Conservation (phyloP, 202 grass and related monocot species). For the Setaria viridis region DNA sequence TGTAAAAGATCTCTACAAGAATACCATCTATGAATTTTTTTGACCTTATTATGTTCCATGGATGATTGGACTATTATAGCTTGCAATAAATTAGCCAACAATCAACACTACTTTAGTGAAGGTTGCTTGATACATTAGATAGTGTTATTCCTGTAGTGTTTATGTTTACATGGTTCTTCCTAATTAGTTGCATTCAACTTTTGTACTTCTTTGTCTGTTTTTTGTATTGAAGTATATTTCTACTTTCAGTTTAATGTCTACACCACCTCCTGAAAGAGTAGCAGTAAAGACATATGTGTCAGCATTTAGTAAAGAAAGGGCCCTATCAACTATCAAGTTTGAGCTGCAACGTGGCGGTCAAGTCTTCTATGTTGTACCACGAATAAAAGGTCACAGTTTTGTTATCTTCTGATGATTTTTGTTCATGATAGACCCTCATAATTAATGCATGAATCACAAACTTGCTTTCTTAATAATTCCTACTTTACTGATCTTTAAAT, state of each 20-base stretch:
- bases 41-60: not conserved
- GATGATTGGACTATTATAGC: not conserved
- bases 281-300: constrained; percentile 88
- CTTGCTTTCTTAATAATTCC: constrained; percentile 14
- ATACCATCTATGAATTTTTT: not conserved
- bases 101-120: not conserved
- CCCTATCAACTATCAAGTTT: constrained; percentile 78
- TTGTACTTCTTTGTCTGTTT: constrained; percentile 32
- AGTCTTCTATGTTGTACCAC: constrained; percentile 98
- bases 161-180: not conserved
- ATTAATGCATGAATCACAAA: constrained; percentile 37
- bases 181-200: constrained; percentile 17
- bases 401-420: constrained; percentile 37
- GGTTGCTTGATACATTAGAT: not conserved
- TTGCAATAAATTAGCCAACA: constrained; percentile 19
- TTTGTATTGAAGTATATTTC: constrained; percentile 43
- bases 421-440: constrained; percentile 26
- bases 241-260: constrained; percentile 89
- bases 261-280: constrained; percentile 93
- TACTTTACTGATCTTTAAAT: constrained; percentile 22
- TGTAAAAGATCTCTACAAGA: not conserved
- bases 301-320: constrained; percentile 83
- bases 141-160: not conserved
- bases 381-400: constrained; percentile 77
- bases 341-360: constrained; percentile 89